Base-by-base conservation (phyloP, 2,329 filamentous ascomycete species). In the Elsinoe necatrix region DNA sequence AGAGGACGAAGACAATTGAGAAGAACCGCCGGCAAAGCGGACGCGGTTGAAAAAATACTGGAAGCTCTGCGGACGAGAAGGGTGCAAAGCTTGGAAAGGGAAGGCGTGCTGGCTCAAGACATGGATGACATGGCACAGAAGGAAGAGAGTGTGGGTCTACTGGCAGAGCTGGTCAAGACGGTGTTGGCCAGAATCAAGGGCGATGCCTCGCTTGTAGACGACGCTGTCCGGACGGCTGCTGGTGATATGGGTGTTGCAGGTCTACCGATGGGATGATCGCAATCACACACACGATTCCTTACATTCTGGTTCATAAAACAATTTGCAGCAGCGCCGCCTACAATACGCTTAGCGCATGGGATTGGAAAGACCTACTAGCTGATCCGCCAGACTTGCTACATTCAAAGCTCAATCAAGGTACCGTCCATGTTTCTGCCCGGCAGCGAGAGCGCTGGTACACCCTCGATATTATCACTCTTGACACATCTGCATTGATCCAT, bases 1-100 rank as follows among this genome's bases (percentile, higher is more conserved):
- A 56, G 54, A 37, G 57, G 47, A 8, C 42, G 57, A n/a, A 43
- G 50, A 42, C 59, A 59, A 11, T 9, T 61, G 4, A 47, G 57
- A 8, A 27, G 45, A 6, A 47, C 20, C 11, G 48, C 31, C 3
- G 29, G 34, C 2, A 48, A 58, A 4, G 35, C 59, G 2, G 52
- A 55, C 11, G 50, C 29, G 9, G 55, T 57, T 1, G 47, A 55
- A 1, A 52, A 57, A 29, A 54, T 58, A 3, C 51, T 61, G 34
- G 41, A 50, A 2, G 20, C 25, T 2, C 7, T 61, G 5, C 27
- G 55, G 1, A 21, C 37, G 2, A 43, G 45, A 18, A 27, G 58
- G 4, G 54, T 41, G 20, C 14, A 57, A 54, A 34, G 12, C 4
- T 37, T 56, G 29, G 20, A 41, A 6, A 54, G 51, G n/a, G 20